These are phyloP conservation scores for Tricholoma terreum DNA, from an alignment of 768 basidiomycete genomes.

Conservation along the genomic window DNA sequence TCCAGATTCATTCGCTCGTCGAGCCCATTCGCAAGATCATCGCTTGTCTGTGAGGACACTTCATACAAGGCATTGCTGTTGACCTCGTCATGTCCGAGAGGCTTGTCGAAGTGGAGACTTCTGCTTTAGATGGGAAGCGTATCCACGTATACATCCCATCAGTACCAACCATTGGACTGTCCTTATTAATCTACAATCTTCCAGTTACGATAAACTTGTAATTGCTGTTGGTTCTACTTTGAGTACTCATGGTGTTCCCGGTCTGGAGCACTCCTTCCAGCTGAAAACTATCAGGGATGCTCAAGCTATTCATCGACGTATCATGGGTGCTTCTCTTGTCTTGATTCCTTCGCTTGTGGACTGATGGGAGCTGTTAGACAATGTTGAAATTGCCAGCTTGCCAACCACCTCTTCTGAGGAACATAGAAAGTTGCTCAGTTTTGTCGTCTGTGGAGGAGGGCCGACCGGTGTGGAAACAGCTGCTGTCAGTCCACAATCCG, in stretches of 20 bases:
- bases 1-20: constrained; percentile 86
- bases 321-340: constrained; percentile 62
- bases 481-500: constrained; percentile 44
- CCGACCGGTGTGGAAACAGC: constrained; percentile 96
- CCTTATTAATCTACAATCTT: background rate
- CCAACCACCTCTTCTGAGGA: constrained; percentile 88
- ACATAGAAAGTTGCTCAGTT: constrained; percentile 81
- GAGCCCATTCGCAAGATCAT: constrained; percentile 95
- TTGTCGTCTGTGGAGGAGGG: constrained; percentile 94
- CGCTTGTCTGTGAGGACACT: constrained; percentile 88
- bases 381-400: constrained; percentile 85
- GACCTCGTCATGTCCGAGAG: constrained; percentile 89
- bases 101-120: constrained; percentile 79
- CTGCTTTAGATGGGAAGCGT: constrained; percentile 47
- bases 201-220: constrained; percentile 85
- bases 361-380: constrained; percentile 47
- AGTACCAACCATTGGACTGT: constrained; percentile 22
- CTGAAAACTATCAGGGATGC: constrained; percentile 92
- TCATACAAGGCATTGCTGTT: constrained; percentile 80
- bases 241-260: constrained; percentile 90
- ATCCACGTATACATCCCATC: constrained; percentile 83
- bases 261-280: constrained; percentile 91
- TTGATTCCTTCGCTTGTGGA: background rate
- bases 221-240: constrained; percentile 91
- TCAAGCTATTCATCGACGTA: constrained; percentile 79